Percentiles rank a stretch among this genome's conserved stretches.
These are phyloP conservation scores for Trametes villosa DNA, from an alignment of 768 basidiomycete genomes.

Conservation along the genomic window DNA sequence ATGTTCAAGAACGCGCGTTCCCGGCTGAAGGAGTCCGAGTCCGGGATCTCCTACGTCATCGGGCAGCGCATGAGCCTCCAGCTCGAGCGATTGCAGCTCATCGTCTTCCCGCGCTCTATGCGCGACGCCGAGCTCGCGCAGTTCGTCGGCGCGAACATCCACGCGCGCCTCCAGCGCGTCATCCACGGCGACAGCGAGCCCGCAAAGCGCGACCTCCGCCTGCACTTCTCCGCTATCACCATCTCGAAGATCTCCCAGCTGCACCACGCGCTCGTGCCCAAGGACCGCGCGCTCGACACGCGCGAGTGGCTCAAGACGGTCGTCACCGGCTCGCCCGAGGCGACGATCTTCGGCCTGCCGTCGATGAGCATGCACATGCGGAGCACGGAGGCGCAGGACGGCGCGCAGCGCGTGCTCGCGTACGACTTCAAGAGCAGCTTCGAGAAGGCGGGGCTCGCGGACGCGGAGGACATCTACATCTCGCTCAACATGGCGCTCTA, in stretches of 20 bases:
- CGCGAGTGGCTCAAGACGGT: constrained; percentile 64
- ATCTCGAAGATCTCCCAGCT: constrained; percentile 75
- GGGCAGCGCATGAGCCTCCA: constrained; percentile 76
- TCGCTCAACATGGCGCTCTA: constrained; percentile 83
- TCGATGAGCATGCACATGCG: constrained; percentile 83
- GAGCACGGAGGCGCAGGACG: constrained; percentile 46
- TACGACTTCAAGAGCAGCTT: constrained; percentile 81
- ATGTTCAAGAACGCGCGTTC: constrained; percentile 77
- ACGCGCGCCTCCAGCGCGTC: constrained; percentile 70
- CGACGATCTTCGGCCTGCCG: constrained; percentile 79
- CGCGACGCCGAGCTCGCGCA: constrained; percentile 78
- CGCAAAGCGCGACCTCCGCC: constrained; percentile 63
- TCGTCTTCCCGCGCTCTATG: constrained; percentile 81
- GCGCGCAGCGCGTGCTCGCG: constrained; percentile 46
- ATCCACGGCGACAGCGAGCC: constrained; percentile 54
- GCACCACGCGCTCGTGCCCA: constrained; percentile 50
- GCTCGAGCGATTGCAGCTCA: constrained; percentile 64
- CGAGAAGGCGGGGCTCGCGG: constrained; percentile 47
- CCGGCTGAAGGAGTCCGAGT: constrained; percentile 70
- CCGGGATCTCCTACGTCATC: constrained; percentile 61
- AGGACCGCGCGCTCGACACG: constrained; percentile 45
- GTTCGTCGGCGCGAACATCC: constrained; percentile 68
- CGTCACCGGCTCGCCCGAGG: constrained; percentile 64
- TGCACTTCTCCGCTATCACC: constrained; percentile 77
- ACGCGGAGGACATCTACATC: constrained; percentile 81